Evolutionary conservation across 495 filamentous ascomycete genomes (phyloP).

Genomic region (Daldinia grandis): DNA sequence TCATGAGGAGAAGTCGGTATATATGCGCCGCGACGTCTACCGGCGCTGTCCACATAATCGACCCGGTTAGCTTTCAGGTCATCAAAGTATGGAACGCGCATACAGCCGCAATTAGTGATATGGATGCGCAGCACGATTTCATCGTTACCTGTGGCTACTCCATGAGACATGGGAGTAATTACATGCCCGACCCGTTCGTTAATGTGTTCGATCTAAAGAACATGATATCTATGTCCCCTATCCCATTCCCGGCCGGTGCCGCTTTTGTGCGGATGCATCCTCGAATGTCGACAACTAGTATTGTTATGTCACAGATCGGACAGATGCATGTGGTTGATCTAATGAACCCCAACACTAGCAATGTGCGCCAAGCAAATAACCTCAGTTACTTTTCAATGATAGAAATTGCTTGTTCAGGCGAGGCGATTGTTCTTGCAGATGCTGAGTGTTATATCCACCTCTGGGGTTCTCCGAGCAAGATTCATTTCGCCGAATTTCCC

Average conservation of each 20-base stretch:
- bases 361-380: slow-evolving; percentile 85
- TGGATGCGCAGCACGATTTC: slow-evolving; percentile 92
- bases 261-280: slow-evolving; percentile 96
- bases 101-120: slow-evolving; percentile 83
- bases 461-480: slow-evolving; percentile 90
- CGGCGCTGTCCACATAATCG: slow-evolving; percentile 87
- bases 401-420: slow-evolving; percentile 89
- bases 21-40: slow-evolving; percentile 89
- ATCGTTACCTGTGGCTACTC: slow-evolving; percentile 96
- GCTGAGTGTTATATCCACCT: slow-evolving; percentile 80
- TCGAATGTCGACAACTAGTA: slow-evolving; percentile 88
- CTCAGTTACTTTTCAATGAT: slow-evolving; percentile 72
- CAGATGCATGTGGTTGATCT: slow-evolving; percentile 95
- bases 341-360: slow-evolving; percentile 90
- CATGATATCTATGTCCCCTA: slow-evolving; percentile 80
- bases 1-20: slow-evolving; percentile 89
- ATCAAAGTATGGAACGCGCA: slow-evolving; percentile 91
- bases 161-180: slow-evolving; percentile 62
- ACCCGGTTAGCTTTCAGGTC: slow-evolving; percentile 76
- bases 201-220: slow-evolving; percentile 95
- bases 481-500: slow-evolving; percentile 87
- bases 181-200: slow-evolving; percentile 85
- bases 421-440: slow-evolving; percentile 85
- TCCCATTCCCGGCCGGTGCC: slow-evolving; percentile 90
- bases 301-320: slow-evolving; percentile 87